Conservation (phyloP, 805 yeast genomes). For the Saccharomycopsis sp. region DNA sequence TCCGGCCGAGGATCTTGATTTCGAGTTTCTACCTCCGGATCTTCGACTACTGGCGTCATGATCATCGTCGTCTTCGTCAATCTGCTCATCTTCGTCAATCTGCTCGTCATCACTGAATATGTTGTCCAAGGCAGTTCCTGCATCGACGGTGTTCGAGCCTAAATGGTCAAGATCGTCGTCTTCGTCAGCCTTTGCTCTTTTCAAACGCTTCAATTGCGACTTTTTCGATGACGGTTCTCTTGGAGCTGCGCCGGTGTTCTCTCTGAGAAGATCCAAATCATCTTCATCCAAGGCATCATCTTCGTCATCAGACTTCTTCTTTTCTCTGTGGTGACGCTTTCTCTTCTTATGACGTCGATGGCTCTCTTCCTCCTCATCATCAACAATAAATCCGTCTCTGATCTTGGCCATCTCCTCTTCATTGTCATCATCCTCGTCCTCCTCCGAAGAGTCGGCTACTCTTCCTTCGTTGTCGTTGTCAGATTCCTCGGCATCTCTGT, state of each 20-base stretch:
- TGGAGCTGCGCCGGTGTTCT: conserved; percentile 69
- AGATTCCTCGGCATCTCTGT: conserved; percentile 14
- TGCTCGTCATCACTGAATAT: conserved; percentile 63
- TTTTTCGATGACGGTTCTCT: conserved; percentile 28
- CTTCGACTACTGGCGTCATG: conserved; percentile 25
- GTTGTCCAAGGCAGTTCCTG: conserved; percentile 55
- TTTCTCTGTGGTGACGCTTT: conserved; percentile 28
- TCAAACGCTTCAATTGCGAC: conserved; percentile 71
- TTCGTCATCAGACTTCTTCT: conserved; percentile 42
- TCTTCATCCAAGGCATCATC: conserved; percentile 86
- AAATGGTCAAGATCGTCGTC: conserved; percentile 40
- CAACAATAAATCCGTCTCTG: conserved; percentile 21
- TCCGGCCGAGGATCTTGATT: conserved; percentile 27
- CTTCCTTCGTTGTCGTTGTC: conserved; percentile 18
- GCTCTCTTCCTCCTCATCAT: conserved; percentile 25
- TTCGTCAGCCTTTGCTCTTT: conserved; percentile 49
- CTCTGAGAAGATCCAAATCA: conserved; percentile 86
- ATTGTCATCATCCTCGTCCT: conserved; percentile 23
- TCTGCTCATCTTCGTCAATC: conserved; percentile 28
- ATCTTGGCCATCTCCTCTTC: conserved; percentile 20
- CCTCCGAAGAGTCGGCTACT: conserved; percentile 20
- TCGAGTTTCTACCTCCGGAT: conserved; percentile 29
- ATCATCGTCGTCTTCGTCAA: conserved; percentile 30
- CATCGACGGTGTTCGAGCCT: conserved; percentile 27
- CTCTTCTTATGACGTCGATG: conserved; percentile 33